These are phyloP conservation scores for Rutidosis leptorrhynchoides DNA, from an alignment of 129 eudicot genomes.

Conservation along the genomic window DNA sequence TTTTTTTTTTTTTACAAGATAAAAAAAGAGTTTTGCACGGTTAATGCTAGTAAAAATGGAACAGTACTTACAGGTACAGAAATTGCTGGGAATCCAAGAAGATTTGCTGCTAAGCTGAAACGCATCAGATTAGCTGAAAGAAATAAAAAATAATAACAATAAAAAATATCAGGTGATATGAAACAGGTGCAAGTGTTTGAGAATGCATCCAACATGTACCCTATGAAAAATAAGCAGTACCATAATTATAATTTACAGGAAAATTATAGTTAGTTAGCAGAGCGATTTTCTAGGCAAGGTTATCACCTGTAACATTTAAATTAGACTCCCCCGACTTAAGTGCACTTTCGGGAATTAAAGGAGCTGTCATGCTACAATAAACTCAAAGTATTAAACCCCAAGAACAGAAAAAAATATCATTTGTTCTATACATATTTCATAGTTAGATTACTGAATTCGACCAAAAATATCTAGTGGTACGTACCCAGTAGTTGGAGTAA, in stretches of 20 bases:
- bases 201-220: too few species aligned
- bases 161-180: not conserved
- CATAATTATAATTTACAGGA: too few species aligned
- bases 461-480: conserved; percentile 14
- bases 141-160: too few species aligned
- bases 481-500: conserved; percentile 97
- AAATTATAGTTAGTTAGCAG: too few species aligned
- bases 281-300: too few species aligned
- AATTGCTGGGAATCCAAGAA: conserved; percentile 13
- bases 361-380: conserved; percentile 90
- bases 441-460: conserved; percentile 11
- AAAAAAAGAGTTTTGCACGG: too few species aligned
- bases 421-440: conserved; percentile 12
- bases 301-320: conserved; percentile 74
- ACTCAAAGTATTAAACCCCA: conserved; percentile 13
- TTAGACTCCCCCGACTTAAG: conserved; percentile 74
- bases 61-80: conserved; percentile 3
- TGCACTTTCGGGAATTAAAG: conserved; percentile 74
- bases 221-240: too few species aligned
- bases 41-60: not conserved
- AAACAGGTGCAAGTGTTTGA: too few species aligned
- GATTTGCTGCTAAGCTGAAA: conserved; percentile 6
- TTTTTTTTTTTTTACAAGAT: too few species aligned
- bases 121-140: conserved; percentile 7
- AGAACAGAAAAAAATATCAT: not conserved